These are phyloP conservation scores for Solanum paucissectum DNA, from an alignment of 257 asterid species.

Conservation along the genomic window DNA sequence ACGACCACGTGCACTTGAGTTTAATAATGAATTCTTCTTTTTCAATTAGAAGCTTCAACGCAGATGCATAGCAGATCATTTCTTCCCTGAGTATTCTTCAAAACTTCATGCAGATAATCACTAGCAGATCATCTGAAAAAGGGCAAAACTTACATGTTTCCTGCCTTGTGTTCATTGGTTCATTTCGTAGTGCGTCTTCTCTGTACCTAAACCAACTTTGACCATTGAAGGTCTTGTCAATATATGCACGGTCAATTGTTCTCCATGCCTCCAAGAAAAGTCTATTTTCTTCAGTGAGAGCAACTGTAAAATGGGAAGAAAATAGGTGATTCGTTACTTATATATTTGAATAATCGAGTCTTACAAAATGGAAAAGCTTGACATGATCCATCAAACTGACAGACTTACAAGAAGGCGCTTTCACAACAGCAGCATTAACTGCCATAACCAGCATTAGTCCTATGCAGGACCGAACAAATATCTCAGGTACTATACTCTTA, in stretches of 20 bases:
- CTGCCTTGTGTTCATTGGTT: conserved; percentile 86
- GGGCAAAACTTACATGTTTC: conserved; percentile 62
- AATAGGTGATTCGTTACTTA: neutral
- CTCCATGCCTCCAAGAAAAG: conserved; percentile 98
- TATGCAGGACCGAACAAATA: conserved; percentile 29
- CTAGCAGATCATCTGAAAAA: neutral
- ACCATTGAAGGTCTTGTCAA: conserved; percentile 88
- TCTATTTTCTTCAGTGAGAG: conserved; percentile 82
- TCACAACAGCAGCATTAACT: conserved; percentile 42
- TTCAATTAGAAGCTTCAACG: neutral
- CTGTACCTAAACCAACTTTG: conserved; percentile 98
- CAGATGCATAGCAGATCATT: neutral
- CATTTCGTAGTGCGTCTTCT: conserved; percentile 75
- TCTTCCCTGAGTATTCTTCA: neutral
- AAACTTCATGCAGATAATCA: neutral
- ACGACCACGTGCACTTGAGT: no score
- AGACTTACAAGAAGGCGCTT: conserved; percentile 54
- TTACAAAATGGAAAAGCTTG: neutral
- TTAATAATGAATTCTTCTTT: neutral
- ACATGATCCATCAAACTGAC: conserved; percentile 8
- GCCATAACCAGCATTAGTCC: conserved; percentile 71
- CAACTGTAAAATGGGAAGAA: conserved; percentile 38
- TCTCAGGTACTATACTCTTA: conserved; percentile 14
- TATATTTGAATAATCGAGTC: neutral
- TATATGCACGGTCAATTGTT: conserved; percentile 87